Evolutionary conservation across 75 land plant species (phyloP).

Genomic region (Pinus taeda): DNA sequence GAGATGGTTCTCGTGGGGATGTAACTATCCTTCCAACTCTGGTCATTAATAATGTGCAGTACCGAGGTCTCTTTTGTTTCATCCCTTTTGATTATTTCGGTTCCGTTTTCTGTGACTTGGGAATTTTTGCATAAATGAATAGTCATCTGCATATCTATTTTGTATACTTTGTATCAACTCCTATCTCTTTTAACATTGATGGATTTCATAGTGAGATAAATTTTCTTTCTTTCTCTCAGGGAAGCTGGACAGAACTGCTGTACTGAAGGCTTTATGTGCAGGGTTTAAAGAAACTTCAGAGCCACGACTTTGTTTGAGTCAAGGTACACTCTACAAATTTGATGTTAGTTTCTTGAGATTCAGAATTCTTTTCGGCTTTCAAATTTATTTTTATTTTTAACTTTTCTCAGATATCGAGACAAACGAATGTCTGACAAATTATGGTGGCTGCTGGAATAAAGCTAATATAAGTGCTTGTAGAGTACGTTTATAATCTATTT

Average conservation of each 20-base stretch:
- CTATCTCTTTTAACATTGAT: neutral
- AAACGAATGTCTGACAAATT: slow-evolving; percentile 60
- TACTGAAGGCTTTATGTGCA: slow-evolving; percentile 72
- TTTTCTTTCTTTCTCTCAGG: slow-evolving; percentile 21
- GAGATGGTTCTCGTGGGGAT: slow-evolving; percentile 54
- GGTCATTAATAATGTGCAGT: slow-evolving; percentile 62
- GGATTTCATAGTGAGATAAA: neutral
- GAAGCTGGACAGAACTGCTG: slow-evolving; percentile 58
- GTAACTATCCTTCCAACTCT: slow-evolving; percentile 71
- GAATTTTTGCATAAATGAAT: neutral
- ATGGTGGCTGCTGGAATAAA: slow-evolving; percentile 71
- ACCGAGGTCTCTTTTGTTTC: slow-evolving; percentile 39
- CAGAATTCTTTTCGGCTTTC: neutral
- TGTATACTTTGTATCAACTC: neutral
- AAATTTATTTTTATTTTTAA: neutral
- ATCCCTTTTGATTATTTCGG: neutral
- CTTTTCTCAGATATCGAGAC: slow-evolving; percentile 52
- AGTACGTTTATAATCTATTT: slow-evolving; percentile 17
- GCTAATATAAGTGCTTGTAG: slow-evolving; percentile 60
- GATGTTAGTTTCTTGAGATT: neutral
- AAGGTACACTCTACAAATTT: slow-evolving; percentile 22
- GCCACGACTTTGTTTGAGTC: slow-evolving; percentile 54
- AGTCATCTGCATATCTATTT: neutral
- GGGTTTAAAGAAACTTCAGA: slow-evolving; percentile 66
- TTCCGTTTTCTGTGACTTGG: neutral